Evolutionary conservation across 2,329 filamentous ascomycete species (phyloP), one percentile per base, ranked within the genome.

Genomic region (Neonectria punicea): DNA sequence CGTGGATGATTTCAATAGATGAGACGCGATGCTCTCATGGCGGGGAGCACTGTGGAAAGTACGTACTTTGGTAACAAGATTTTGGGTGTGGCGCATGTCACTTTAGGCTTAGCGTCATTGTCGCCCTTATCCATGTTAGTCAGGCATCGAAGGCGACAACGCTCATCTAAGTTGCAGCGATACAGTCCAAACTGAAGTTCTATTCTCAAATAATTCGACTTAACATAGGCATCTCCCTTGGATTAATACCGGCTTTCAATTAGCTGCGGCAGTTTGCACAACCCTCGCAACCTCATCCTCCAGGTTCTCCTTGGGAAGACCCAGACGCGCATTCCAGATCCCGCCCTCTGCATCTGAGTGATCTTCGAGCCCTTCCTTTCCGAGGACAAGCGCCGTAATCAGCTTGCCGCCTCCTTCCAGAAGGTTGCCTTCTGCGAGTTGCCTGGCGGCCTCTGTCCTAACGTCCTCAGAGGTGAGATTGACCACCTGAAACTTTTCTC

Each of bases 11-110:
- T 50, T 41, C 16, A 57, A 51, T 36, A 58, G 34, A n/a, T 57
- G 50, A 14, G 41, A 71, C 70, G 70, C 70, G 70, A 32, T 43
- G 36, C 32, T 34, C 32, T 34, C 32, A 34, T 25, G 25, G 25
- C 5, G 25, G 5, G 25, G 25, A 34, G 11, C 32, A 34, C 32
- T 34, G 32, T 13, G 4, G 32, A 13, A 34, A 13, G 32, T 39
- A 39, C 36, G n/a, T 43, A 43, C 39, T n/a, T 41, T n/a, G 7
- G 16, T 7, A 18, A n/a, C 16, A n/a, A 9, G 16, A 18, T 16
- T n/a, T 10, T 18, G 14, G 6, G 39, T 43, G 39, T 43, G n/a
- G 36, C 14, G 36, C 7, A 8, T 16, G n/a, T 8, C 39, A 18
- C 9, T 43, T 18, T n/a, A 10, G n/a, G 39, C 39, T 43, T 20